Base-by-base conservation (phyloP, 768 basidiomycete genomes). In the Lactarius akahatsu region DNA sequence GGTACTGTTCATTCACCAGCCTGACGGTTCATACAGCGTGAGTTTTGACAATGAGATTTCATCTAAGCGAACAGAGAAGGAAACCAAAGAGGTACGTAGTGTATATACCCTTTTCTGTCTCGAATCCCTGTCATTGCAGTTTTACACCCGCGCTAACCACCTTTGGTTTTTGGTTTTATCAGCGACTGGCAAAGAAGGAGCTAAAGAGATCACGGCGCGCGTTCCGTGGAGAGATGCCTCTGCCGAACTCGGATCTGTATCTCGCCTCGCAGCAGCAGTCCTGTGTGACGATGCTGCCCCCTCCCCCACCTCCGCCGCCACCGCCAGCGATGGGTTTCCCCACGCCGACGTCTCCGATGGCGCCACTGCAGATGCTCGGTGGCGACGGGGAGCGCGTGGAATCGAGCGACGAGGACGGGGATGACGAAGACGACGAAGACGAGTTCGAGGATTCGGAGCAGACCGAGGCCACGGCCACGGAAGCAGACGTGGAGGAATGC, bases 401-500 rank as follows among this genome's bases (percentile, higher is more conserved):
- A 70, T 70, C 76, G 26, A 67, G 66, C 78, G 68, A 75, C 73
- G 59, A 66, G 5, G 61, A 43, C 38, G 61, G 61, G 30, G 54
- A 56, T 30, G 54, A 56, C 18, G 55, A 56, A 20, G 61, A 58
- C 34, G 65, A 62, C 26, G 63, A 64, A 68, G 88, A 85, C 52
- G 86, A 67, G 52, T 67, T 67, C 41, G 66, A 67, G 62, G 66
- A 86, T 72, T 83, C 83, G 32, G 88, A 88, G 71, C 80, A 75
- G 64, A 85, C 79, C 73, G 86, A 81, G 20, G 85, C 84, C 16
- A 81, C 80, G 23, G 82, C 82, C 61, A 52, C 63, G 16, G 91
- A 91, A 65, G 89, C 87, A 9, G 91, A 92, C 72, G 85, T 85
- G 28, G 90, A 92, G 75, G 88, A 87, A 73, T 90, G 88, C 72